Evolutionary conservation across 352 stramenopile species (phyloP), one percentile per base, ranked within the genome.

Genomic region (Aphanomyces stellatus): DNA sequence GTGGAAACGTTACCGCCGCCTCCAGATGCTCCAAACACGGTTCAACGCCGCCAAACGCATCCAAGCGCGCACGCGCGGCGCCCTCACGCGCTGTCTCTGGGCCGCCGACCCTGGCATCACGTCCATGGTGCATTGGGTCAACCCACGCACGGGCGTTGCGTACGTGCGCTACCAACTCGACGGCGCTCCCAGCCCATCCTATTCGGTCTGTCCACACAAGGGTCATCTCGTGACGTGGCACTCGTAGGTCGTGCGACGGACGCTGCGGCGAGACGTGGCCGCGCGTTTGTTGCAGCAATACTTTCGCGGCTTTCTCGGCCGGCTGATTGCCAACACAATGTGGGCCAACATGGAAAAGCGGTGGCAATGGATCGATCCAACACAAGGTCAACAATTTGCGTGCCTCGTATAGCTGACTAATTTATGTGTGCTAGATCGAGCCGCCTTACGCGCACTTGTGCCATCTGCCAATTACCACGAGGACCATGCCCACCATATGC

Each of bases 41-140:
- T 91, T 88, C 55, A n/a, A 37, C 1, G 77, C 74, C 27, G 77
- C 81, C 0, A 72, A 80, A 27, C 24, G 15, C 4, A 84, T 91
- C 31, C 83, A 90, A 46, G 82, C 73, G 30, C 72, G 76, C 2
- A 68, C 87, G 1, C 78, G 81, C n/a, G 83, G 83, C 0, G 87
- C 76, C 76, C 59, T 91, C 5, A 90, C 80, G n/a, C 70, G 83
- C 0, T 71, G 79, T 22, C 73, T 91, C 70, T 91, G 83, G 83
- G 55, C 65, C n/a, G 74, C 71, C 22, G 81, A 91, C 40, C 83
- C 83, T 8, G 77, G 74, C 0, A 59, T 91, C 11, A 56, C 74
- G 8, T 78, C 73, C 19, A 37, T 78, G 19, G 66, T 62, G 5
- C 62, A 65, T 10, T 89, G 78, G 70, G 49, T 88, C 0, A 90